A percentile compares a stretch with the other conserved stretches of the same genome.
Conservation (phyloP, 352 stramenopile genomes). For the Phytopythium aichiense region DNA sequence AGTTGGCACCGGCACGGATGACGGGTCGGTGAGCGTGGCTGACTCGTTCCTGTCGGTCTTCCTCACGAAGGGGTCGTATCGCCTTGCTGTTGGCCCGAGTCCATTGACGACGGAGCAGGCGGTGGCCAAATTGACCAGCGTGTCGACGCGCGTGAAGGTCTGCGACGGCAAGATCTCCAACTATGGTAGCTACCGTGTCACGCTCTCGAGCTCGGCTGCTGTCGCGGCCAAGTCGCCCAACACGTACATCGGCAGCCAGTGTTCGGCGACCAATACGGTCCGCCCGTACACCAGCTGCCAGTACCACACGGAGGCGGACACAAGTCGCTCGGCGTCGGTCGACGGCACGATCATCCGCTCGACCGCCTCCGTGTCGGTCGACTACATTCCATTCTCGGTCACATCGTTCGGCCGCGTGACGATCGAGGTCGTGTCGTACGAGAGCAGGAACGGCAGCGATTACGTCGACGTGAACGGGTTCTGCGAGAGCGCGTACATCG, state of each 20-base stretch:
- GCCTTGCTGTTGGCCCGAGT: constrained; percentile 51
- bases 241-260: constrained; percentile 69
- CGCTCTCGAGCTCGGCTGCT: constrained; percentile 30
- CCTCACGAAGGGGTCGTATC: constrained; percentile 41
- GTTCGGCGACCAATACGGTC: constrained; percentile 18
- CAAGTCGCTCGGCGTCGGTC: constrained; percentile 24
- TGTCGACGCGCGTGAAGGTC: constrained; percentile 32
- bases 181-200: constrained; percentile 67
- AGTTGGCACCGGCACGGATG: constrained; percentile 28
- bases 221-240: constrained; percentile 28
- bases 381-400: constrained; percentile 56
- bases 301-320: constrained; percentile 51
- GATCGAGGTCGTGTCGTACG: constrained; percentile 60
- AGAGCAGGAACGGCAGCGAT: constrained; percentile 20
- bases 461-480: constrained; percentile 64
- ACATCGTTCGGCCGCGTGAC: constrained; percentile 43
- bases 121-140: constrained; percentile 31
- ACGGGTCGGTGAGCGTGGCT: constrained; percentile 47
- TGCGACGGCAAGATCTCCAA: constrained; percentile 50
- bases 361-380: constrained; percentile 36
- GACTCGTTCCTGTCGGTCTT: constrained; percentile 53
- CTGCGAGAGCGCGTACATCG: constrained; percentile 63
- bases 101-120: constrained; percentile 43
- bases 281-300: constrained; percentile 36
- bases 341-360: constrained; percentile 58